Base-by-base conservation (phyloP, 129 eudicot species). In the Apium graveolens region DNA sequence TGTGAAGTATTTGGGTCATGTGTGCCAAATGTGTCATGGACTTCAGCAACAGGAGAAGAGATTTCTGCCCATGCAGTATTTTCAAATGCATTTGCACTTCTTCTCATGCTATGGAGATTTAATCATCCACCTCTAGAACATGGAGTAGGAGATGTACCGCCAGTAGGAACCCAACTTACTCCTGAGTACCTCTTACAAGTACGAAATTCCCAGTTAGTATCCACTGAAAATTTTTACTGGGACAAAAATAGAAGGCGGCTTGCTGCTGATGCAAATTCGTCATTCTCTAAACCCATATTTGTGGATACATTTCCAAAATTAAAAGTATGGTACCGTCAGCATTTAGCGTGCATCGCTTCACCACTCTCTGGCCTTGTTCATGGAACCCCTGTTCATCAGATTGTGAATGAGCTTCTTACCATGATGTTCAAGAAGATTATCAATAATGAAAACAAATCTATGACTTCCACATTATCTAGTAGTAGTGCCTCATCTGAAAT, bases 1-100 rank as follows among this genome's bases (percentile, higher is more conserved):
- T 96, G 99, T 77, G 99, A 96, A 81, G 97, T 89, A 29, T 96
- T 96, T 73, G 99, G 99, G 37, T 92, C 99, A 70, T 92, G 97
- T 78, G 88, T 87, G 6, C 99, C 97, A 5, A 89, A 90, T 77
- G 73, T 76, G 79, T 87, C 97, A 44, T 92, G 99, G 99, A 90
- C 89, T 27, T 83, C 89, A 65, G 44, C 90, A 49, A 89, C 95
- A 41, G 99, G 97, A 75, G 97, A 92, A 83, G 97, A 96, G 69
- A 90, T 96, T 16, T 87, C 96, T 2, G 88, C 92, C 26, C 90
- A 96, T 71, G 95, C 90, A 2, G 97, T 96, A 18, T 96, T 96
- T 76, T 92, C 99, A 70, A 92, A 90, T 80, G 97, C 99, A 46
- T 96, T 96, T 77, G 92, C 97, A n/a, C 99, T 96, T 78, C 99